Evolutionary conservation across 1,284 basidiomycete species (phyloP).

Genomic region (Tremellales sp.): DNA sequence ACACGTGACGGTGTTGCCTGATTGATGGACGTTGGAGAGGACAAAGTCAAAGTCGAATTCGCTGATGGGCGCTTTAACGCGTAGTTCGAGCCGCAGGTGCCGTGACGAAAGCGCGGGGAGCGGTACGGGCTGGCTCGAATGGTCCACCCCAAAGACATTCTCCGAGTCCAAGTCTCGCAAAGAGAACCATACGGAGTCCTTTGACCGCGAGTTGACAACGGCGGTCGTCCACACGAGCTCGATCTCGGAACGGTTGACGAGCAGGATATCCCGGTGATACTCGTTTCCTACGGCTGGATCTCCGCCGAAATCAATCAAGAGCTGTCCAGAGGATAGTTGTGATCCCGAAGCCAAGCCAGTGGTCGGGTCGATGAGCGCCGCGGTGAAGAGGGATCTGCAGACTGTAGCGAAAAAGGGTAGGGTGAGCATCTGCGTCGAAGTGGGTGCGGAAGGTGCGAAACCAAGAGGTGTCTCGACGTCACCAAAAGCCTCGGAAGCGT

Average conservation of each 20-base stretch:
- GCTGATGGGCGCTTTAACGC: slow-evolving; percentile 24
- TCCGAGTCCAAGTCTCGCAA: slow-evolving; percentile 46
- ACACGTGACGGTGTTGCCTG: slow-evolving; percentile 41
- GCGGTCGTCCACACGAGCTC: slow-evolving; percentile 42
- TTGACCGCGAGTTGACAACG: slow-evolving; percentile 35
- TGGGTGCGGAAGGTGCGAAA: not conserved
- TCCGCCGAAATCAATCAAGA: slow-evolving; percentile 40
- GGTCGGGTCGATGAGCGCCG: slow-evolving; percentile 34
- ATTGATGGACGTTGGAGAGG: slow-evolving; percentile 41
- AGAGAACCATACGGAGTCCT: slow-evolving; percentile 43
- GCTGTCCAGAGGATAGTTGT: slow-evolving; percentile 34
- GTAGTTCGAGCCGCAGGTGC: slow-evolving; percentile 37
- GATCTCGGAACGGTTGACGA: slow-evolving; percentile 45
- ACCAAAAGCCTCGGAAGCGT: slow-evolving; percentile 17
- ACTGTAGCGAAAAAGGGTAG: slow-evolving; percentile 45
- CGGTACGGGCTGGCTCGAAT: slow-evolving; percentile 36
- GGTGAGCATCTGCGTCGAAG: slow-evolving; percentile 26
- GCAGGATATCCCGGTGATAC: slow-evolving; percentile 41
- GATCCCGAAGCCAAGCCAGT: slow-evolving; percentile 29
- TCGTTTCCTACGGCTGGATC: slow-evolving; percentile 37
- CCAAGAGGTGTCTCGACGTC: not conserved
- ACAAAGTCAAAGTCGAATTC: slow-evolving; percentile 45
- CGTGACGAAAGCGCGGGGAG: slow-evolving; percentile 41
- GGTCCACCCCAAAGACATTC: slow-evolving; percentile 45
- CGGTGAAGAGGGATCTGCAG: slow-evolving; percentile 42